Conservation (phyloP, 768 basidiomycete species). For the Russula earlei region DNA sequence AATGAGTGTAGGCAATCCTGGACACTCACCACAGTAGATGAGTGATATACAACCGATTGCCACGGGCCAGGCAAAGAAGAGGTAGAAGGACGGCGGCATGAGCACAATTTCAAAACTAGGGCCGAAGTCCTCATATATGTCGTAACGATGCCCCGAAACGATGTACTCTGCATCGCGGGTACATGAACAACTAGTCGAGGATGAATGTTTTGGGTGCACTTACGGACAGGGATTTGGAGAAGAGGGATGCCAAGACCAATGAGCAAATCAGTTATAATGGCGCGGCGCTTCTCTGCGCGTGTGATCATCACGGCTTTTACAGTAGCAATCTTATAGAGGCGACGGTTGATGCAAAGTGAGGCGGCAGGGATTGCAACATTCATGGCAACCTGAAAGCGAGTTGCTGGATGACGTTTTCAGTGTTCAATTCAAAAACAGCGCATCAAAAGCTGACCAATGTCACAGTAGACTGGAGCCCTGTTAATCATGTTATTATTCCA, state of each 20-base stretch:
- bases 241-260: constrained; percentile 24
- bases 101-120: constrained; percentile 31
- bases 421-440: too few species aligned
- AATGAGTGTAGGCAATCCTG: neutral
- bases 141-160: constrained; percentile 33
- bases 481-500: constrained; percentile 55
- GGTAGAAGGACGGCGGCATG: constrained; percentile 23
- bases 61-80: constrained; percentile 26
- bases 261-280: constrained; percentile 26
- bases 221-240: constrained; percentile 9
- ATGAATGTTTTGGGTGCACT: neutral
- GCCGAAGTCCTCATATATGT: constrained; percentile 42
- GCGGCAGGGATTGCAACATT: constrained; percentile 32
- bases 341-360: constrained; percentile 39
- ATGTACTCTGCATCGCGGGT: constrained; percentile 1
- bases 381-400: constrained; percentile 29
- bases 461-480: constrained; percentile 41
- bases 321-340: constrained; percentile 37
- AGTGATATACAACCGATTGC: constrained; percentile 24
- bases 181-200: neutral
- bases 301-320: constrained; percentile 27
- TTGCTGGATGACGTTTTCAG: constrained; percentile 25
- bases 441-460: constrained; percentile 36
- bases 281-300: constrained; percentile 25
- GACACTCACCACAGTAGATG: constrained; percentile 31